Conservation (phyloP, 1,284 basidiomycete species). For the Rhizopogon parksii region DNA sequence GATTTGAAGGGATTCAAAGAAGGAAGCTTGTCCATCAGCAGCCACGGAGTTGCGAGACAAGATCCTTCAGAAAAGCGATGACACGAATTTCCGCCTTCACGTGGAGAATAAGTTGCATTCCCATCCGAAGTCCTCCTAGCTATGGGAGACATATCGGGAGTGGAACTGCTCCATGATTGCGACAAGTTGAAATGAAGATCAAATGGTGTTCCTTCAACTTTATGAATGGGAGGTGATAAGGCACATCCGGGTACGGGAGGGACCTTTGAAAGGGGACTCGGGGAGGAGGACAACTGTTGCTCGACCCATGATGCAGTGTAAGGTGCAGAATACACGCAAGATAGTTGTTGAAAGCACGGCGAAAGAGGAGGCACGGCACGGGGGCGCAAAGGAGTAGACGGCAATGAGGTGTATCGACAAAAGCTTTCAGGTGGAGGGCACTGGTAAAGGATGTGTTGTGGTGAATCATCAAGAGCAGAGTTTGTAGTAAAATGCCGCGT, state of each 20-base stretch:
- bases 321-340: background rate
- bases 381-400: conserved; percentile 13
- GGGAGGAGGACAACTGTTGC: conserved; percentile 19
- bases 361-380: background rate
- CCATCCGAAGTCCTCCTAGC: conserved; percentile 7
- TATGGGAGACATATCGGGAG: conserved; percentile 20
- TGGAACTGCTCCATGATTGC: conserved; percentile 13
- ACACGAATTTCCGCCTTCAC: conserved; percentile 1
- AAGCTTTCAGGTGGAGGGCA: background rate
- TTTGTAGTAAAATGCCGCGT: background rate
- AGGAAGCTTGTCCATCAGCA: conserved; percentile 25
- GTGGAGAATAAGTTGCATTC: conserved; percentile 1
- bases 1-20: conserved; percentile 17
- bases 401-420: conserved; percentile 1
- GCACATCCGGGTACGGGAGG: conserved; percentile 16
- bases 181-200: conserved; percentile 24
- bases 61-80: conserved; percentile 7
- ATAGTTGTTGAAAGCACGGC: background rate
- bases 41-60: conserved; percentile 11
- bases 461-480: background rate
- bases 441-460: background rate
- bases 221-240: conserved; percentile 25
- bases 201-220: conserved; percentile 22
- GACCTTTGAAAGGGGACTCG: conserved; percentile 23
- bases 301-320: conserved; percentile 2